Base-by-base conservation (phyloP, 139 green algal species). In the Astrephomene gubernaculifera region DNA sequence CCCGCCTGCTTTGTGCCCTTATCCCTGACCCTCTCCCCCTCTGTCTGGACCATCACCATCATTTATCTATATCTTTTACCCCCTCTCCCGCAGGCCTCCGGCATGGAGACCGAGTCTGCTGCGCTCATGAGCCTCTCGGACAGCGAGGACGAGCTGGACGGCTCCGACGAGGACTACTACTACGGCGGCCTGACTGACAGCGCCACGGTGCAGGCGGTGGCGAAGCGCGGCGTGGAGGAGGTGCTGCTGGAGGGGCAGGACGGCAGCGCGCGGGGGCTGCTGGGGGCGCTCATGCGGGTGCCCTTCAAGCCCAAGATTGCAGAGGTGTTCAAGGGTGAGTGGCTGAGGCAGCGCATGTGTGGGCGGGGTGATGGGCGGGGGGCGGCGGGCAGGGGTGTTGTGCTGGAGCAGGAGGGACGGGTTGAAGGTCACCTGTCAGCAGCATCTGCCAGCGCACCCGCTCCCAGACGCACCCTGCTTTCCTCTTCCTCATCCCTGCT, bases 231-330 rank as follows among this genome's bases (percentile, higher is more conserved):
- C 75, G 69, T 57, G n/a, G 65, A 74, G 69, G 65, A 87, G 65
- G 52, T 87, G 69, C n/a, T 60, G 4, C 41, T 78, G 35, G 65
- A 86, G 24, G 39, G 27, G 21, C 27, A 36, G n/a, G n/a, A n/a
- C n/a, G n/a, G n/a, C 17, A 24, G 29, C 33, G 44, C 39, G 45
- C 29, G 39, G 8, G 73, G 49, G 4, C 53, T 44, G 24, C 36
- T 81, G 54, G 45, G 27, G 2, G 43, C 61, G 25, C 54, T 80
- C 7, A 2, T 43, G 41, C 79, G 57, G 27, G 39, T 79, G 31
- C 74, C 76, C 44, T 87, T 87, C 75, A 79, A 78, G 67, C 84
- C 84, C 52, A 89, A 89, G 76, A 39, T 89, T 24, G 75, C 85
- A 22, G 84, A 89, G 27, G 54, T 81, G 44, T 33, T 89, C 22